phyloP scores from a whole-genome alignment of 2,329 filamentous ascomycete species.

The Trichothecium sympodiale region DNA sequence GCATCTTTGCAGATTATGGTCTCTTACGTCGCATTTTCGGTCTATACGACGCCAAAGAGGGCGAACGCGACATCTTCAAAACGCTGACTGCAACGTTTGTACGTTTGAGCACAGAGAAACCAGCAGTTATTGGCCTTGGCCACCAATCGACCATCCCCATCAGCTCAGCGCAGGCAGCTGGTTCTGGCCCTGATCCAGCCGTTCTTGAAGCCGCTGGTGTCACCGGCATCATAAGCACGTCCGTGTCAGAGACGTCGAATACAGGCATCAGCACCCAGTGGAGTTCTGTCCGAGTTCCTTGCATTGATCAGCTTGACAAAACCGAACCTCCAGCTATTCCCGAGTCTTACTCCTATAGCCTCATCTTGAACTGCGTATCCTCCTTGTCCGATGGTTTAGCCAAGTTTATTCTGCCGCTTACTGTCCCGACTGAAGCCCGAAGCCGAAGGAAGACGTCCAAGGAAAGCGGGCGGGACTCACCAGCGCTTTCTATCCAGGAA shows the following conservation, averaged over 20 bases:
- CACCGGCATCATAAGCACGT: constrained; percentile 72
- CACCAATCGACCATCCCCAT: constrained; percentile 78
- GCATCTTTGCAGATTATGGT: constrained; percentile 70
- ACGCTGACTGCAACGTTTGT: constrained; percentile 82
- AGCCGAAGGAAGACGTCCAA: constrained; percentile 37
- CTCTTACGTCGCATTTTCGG: constrained; percentile 71
- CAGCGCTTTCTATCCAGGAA: constrained; percentile 22
- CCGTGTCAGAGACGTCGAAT: constrained; percentile 54
- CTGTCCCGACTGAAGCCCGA: constrained; percentile 62
- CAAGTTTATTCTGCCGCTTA: constrained; percentile 85
- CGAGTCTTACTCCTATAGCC: constrained; percentile 86
- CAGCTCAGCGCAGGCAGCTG: constrained; percentile 15
- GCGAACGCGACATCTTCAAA: constrained; percentile 65
- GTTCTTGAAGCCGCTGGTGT: constrained; percentile 81
- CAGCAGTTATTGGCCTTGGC: constrained; percentile 75
- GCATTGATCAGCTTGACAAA: constrained; percentile 92
- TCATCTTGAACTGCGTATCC: constrained; percentile 81
- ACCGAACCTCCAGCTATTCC: constrained; percentile 71
- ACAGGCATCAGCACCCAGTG: constrained; percentile 82
- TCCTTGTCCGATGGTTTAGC: constrained; percentile 85
- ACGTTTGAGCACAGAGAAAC: constrained; percentile 85
- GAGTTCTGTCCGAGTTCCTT: constrained; percentile 79
- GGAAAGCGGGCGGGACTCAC: constrained; percentile 28
- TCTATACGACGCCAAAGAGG: constrained; percentile 64
- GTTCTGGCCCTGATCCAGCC: constrained; percentile 52